These are phyloP conservation scores for Boletus rubroflammeus DNA, from an alignment of 768 basidiomycete species.

Conservation along the genomic window DNA sequence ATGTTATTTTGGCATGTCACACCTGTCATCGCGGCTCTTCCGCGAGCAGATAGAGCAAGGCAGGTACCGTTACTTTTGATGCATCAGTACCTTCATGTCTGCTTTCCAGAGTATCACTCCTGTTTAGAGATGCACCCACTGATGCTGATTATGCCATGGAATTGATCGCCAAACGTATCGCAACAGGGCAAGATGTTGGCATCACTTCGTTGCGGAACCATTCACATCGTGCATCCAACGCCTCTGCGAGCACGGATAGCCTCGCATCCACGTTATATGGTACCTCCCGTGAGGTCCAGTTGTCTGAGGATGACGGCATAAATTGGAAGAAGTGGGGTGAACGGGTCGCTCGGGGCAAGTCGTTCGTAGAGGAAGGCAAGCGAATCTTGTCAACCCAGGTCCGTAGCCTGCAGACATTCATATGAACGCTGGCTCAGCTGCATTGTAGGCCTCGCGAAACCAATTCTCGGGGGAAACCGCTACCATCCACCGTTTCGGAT, in stretches of 20 bases:
- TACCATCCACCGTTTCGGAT: not conserved
- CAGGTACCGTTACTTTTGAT: constrained; percentile 20
- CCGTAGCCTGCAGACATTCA: constrained; percentile 21
- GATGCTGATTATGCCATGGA: constrained; percentile 72
- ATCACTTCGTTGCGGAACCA: constrained; percentile 28
- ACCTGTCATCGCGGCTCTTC: constrained; percentile 52
- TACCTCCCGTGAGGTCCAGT: not conserved
- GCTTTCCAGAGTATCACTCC: constrained; percentile 41
- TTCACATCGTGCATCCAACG: constrained; percentile 14
- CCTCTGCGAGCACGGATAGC: constrained; percentile 9
- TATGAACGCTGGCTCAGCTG: not conserved
- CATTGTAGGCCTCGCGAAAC: constrained; percentile 9
- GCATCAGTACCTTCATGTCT: not conserved
- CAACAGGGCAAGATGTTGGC: constrained; percentile 48
- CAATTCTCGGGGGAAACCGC: not conserved
- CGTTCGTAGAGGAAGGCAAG: constrained; percentile 40
- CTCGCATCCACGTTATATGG: not conserved
- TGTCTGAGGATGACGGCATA: constrained; percentile 23
- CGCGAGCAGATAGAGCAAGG: constrained; percentile 46
- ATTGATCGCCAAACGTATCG: constrained; percentile 57
- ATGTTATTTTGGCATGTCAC: constrained; percentile 60
- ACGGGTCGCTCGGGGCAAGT: constrained; percentile 45
- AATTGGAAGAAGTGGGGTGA: constrained; percentile 59
- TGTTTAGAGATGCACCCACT: constrained; percentile 54
- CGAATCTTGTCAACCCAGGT: constrained; percentile 38